These are phyloP conservation scores for Endothia cerciana DNA, from an alignment of 2,329 filamentous ascomycete genomes.

Conservation along the genomic window DNA sequence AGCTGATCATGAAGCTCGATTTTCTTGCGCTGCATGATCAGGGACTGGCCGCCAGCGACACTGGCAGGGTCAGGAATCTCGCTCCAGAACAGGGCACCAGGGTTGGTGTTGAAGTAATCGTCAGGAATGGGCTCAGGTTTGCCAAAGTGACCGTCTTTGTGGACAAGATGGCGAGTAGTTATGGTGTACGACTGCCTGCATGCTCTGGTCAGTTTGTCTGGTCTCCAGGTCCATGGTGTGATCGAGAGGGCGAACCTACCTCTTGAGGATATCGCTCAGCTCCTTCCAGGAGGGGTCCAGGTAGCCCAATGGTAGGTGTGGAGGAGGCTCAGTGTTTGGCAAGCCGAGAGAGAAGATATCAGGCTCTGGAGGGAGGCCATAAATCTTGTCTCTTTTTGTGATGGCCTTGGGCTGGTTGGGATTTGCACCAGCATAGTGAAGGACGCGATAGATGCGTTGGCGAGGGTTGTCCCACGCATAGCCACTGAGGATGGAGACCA, in stretches of 20 bases:
- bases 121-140: slow-evolving; percentile 10
- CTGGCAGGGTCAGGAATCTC: slow-evolving; percentile 62
- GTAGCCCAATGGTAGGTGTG: neutral
- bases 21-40: slow-evolving; percentile 57
- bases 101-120: slow-evolving; percentile 45
- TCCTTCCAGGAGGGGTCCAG: slow-evolving; percentile 49
- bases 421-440: slow-evolving; percentile 55
- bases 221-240: neutral
- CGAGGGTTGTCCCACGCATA: slow-evolving; percentile 60
- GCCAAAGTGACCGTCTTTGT: slow-evolving; percentile 52
- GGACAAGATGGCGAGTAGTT: slow-evolving; percentile 58
- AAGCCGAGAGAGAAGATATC: slow-evolving; percentile 25
- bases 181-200: slow-evolving; percentile 60
- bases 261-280: slow-evolving; percentile 56
- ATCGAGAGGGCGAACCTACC: neutral
- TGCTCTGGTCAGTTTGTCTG: neutral
- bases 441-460: slow-evolving; percentile 52
- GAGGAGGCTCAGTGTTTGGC: slow-evolving; percentile 16
- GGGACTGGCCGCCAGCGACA: slow-evolving; percentile 41
- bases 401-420: slow-evolving; percentile 27
- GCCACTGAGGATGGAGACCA: slow-evolving; percentile 58
- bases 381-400: slow-evolving; percentile 32
- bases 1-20: slow-evolving; percentile 59
- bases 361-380: slow-evolving; percentile 21
- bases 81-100: slow-evolving; percentile 59